These are phyloP conservation scores for Leccinum brunneo-olivaceum DNA, from an alignment of 1,284 basidiomycete species.

Conservation along the genomic window DNA sequence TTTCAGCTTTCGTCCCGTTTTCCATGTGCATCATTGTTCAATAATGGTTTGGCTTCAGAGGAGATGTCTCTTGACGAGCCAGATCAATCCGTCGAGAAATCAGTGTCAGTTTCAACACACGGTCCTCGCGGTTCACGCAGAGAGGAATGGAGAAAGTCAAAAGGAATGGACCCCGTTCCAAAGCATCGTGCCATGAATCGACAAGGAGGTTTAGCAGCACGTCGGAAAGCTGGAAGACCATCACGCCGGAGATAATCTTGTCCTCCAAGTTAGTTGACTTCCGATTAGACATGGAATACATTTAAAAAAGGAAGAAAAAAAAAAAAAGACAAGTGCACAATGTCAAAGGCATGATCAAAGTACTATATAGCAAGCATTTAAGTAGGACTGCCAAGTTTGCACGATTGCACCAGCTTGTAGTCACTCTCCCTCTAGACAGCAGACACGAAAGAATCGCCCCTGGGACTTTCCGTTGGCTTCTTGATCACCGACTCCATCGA, in stretches of 20 bases:
- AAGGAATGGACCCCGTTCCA: conserved; percentile 53
- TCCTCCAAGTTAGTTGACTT: neutral
- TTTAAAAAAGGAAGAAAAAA: too few relatives aligned
- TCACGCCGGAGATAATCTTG: conserved; percentile 55
- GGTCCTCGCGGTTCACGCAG: conserved; percentile 63
- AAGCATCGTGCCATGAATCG: conserved; percentile 54
- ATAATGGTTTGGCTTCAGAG: conserved; percentile 35
- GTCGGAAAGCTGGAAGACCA: conserved; percentile 60
- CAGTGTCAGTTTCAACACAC: conserved; percentile 61
- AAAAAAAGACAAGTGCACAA: too few relatives aligned
- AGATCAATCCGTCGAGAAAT: conserved; percentile 18
- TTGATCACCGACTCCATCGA: conserved; percentile 10
- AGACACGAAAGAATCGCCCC: conserved; percentile 3
- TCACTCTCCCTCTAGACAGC: conserved; percentile 9
- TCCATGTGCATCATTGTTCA: conserved; percentile 5
- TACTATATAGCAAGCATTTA: too few relatives aligned
- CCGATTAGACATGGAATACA: neutral
- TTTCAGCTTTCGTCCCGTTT: conserved; percentile 2
- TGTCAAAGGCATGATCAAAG: too few relatives aligned
- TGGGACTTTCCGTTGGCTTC: conserved; percentile 8
- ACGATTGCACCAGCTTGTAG: too few relatives aligned
- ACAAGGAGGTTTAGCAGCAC: conserved; percentile 54
- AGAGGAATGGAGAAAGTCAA: conserved; percentile 70
- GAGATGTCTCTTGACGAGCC: conserved; percentile 46
- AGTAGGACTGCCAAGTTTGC: too few relatives aligned